Base-by-base conservation (phyloP, 176 grass and related monocot genomes). In the Canna indica region DNA sequence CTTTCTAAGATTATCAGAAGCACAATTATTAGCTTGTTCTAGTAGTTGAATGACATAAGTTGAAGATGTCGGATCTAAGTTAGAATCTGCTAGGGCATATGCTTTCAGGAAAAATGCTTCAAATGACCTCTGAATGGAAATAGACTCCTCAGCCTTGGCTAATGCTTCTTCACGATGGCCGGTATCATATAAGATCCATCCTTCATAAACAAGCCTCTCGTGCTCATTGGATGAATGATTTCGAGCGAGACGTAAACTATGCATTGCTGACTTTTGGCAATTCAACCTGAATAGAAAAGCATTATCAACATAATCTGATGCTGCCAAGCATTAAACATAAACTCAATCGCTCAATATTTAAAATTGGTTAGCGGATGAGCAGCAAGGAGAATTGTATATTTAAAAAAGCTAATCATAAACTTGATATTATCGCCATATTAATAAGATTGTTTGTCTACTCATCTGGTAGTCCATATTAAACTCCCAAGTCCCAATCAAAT, bases 51-150 rank as follows among this genome's bases (percentile, higher is more conserved):
- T 85, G 60, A 99, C 94, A 79, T 81, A 78, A 17, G 78, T 68
- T 22, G 88, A 80, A 45, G 84, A 87, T 65, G 74, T 76, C 16
- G 71, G 50, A 70, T 99, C 86, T 0, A 99, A 76, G 81, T 76
- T 88, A 36, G 83, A 83, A 74, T 99, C 89, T 73, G 85, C 89
- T 17, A 99, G 50, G 67, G 86, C 94, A 54, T 99, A 99, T 17
- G 94, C 94, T 81, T 99, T 90, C 0, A 93, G 86, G 32, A 93
- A 99, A 79, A 90, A 99, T 20, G 94, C 94, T 75, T 97, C 94
- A 20, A 97, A 97, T 79, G 94, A 92, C 56, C 89, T 87, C 67
- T 92, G 84, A 17, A 92, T 69, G 7, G 45, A 41, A 36, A 97
- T 83, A 14, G 94, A 92, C 46, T 97, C 79, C 80, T 97, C 86